Conservation (phyloP, 257 asterid genomes). For the Fraxinus quadrangulata region DNA sequence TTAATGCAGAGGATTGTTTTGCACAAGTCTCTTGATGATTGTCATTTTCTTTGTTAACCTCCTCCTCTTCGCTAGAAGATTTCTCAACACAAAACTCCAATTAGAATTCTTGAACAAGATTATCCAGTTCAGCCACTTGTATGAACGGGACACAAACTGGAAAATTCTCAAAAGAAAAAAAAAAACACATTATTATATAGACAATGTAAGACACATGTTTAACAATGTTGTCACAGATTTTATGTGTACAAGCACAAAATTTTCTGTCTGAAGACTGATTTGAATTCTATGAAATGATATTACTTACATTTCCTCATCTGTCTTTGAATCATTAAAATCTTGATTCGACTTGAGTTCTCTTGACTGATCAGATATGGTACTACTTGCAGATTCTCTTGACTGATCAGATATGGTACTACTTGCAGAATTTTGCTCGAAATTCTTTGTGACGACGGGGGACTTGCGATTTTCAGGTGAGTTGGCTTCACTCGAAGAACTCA, state of each 20-base stretch:
- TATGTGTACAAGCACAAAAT: too few relatives aligned
- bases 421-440: constrained; percentile 11
- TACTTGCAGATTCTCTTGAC: too few relatives aligned
- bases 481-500: too few relatives aligned
- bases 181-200: not conserved
- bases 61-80: constrained; percentile 23
- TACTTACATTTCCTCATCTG: too few relatives aligned
- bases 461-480: not conserved
- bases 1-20: constrained; percentile 57
- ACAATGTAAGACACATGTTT: not conserved
- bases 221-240: too few relatives aligned
- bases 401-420: constrained; percentile 13
- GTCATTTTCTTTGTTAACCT: constrained; percentile 21
- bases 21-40: constrained; percentile 29
- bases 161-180: not conserved
- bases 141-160: not conserved
- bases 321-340: not conserved
- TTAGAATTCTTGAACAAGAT: not conserved
- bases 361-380: too few relatives aligned
- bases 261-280: too few relatives aligned
- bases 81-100: constrained; percentile 16
- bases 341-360: not conserved
- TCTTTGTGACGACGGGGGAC: constrained; percentile 6
- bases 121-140: not conserved
- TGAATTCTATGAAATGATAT: too few relatives aligned